These are phyloP conservation scores for Acidiella bohemica DNA, from an alignment of 495 filamentous ascomycete genomes.

Conservation along the genomic window DNA sequence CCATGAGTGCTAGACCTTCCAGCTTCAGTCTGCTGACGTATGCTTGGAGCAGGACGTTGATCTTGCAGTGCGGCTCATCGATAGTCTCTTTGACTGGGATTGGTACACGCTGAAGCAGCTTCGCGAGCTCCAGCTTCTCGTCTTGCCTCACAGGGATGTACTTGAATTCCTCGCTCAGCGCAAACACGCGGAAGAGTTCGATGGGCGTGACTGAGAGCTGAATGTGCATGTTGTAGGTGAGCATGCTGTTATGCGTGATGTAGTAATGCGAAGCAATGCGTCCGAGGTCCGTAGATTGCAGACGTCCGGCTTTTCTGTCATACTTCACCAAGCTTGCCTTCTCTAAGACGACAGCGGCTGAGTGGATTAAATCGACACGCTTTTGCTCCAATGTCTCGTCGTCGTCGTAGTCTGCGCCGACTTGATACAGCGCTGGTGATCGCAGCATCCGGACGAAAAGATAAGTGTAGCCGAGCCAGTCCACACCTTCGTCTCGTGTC, in stretches of 20 bases:
- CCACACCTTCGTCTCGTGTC: constrained; percentile 83
- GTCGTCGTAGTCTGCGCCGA: constrained; percentile 87
- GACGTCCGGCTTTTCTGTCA: constrained; percentile 78
- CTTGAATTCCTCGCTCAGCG: constrained; percentile 95
- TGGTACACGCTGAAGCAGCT: constrained; percentile 77
- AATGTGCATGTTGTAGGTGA: constrained; percentile 89
- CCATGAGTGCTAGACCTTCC: constrained; percentile 90
- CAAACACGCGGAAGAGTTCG: constrained; percentile 95
- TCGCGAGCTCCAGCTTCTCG: constrained; percentile 90
- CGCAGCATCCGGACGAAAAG: constrained; percentile 96
- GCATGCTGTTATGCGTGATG: constrained; percentile 90
- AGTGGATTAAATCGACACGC: constrained; percentile 90
- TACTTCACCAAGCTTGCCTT: constrained; percentile 84
- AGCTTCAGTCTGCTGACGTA: constrained; percentile 92
- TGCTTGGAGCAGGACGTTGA: constrained; percentile 96
- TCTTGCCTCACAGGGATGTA: constrained; percentile 97
- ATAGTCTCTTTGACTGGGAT: constrained; percentile 96
- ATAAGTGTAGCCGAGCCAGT: constrained; percentile 98
- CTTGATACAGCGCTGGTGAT: constrained; percentile 88
- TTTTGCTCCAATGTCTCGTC: constrained; percentile 89
- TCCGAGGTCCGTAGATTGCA: constrained; percentile 87
- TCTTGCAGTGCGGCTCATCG: constrained; percentile 93
- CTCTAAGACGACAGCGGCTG: constrained; percentile 77
- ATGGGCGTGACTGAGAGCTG: constrained; percentile 83
- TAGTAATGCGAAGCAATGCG: constrained; percentile 97